Percentiles rank a stretch among this genome's conserved stretches.
Evolutionary conservation across 2,329 filamentous ascomycete genomes (phyloP).

Genomic region (Cadophora sp.): DNA sequence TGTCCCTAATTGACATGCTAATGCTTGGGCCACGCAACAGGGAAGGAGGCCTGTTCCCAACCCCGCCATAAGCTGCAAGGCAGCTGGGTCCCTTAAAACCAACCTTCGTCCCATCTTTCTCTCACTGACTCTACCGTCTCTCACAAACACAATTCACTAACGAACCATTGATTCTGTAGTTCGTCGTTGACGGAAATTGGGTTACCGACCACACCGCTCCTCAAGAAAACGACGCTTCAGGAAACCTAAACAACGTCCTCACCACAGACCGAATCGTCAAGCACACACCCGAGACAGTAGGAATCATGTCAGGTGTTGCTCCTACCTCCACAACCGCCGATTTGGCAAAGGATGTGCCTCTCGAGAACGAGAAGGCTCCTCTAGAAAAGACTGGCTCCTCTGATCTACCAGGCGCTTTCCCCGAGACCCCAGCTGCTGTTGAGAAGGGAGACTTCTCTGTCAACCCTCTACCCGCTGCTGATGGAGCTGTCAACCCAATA

Average conservation of each 20-base stretch:
- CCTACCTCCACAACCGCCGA: slow-evolving; percentile 75
- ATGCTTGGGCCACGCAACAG: slow-evolving; percentile 37
- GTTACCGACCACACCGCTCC: slow-evolving; percentile 80
- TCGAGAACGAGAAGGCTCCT: slow-evolving; percentile 54
- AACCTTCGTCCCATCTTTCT: slow-evolving; percentile 30
- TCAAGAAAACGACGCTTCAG: slow-evolving; percentile 80
- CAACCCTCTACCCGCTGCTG: slow-evolving; percentile 68
- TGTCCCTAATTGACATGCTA: slow-evolving; percentile 31
- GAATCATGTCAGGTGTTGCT: slow-evolving; percentile 69
- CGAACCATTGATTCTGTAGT: slow-evolving; percentile 59
- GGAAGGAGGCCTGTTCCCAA: slow-evolving; percentile 38
- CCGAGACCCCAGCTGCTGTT: slow-evolving; percentile 68
- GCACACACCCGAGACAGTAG: slow-evolving; percentile 53
- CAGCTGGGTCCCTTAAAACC: slow-evolving; percentile 26
- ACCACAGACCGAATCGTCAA: slow-evolving; percentile 71
- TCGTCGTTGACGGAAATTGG: slow-evolving; percentile 94
- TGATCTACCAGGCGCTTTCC: slow-evolving; percentile 71
- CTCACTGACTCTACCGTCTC: neutral
- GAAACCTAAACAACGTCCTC: slow-evolving; percentile 94
- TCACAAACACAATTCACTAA: slow-evolving; percentile 17
- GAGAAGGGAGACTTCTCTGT: slow-evolving; percentile 54
- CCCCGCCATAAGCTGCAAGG: slow-evolving; percentile 37
- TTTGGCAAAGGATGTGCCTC: slow-evolving; percentile 70
- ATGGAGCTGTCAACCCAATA: slow-evolving; percentile 78
- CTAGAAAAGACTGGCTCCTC: slow-evolving; percentile 47